A percentile compares a stretch with the other conserved stretches of the same genome.
phyloP scores from a whole-genome alignment of 352 stramenopile species.

The Globisporangium nunn region DNA sequence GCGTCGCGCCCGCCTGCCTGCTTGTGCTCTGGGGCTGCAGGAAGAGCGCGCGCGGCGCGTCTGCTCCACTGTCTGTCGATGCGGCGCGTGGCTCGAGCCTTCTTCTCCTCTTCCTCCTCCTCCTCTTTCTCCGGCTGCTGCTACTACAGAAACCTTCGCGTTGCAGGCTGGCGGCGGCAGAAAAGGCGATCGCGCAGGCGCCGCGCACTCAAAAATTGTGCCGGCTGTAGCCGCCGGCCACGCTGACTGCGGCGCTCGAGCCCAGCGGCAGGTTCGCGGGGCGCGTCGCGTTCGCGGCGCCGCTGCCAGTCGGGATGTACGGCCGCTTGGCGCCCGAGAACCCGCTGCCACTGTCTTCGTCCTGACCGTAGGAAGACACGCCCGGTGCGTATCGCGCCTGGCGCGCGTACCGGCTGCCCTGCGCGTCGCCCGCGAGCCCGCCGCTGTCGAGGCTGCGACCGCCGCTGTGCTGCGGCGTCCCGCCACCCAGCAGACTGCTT shows the following conservation, averaged over 20 bases:
- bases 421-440: constrained; percentile 28
- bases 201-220: constrained; percentile 57
- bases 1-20: neutral
- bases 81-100: neutral
- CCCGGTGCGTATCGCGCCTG: constrained; percentile 74
- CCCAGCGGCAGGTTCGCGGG: constrained; percentile 20
- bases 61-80: neutral
- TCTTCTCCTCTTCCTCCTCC: neutral
- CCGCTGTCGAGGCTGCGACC: constrained; percentile 43
- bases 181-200: neutral
- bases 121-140: neutral
- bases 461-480: constrained; percentile 37
- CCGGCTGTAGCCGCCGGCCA: constrained; percentile 60
- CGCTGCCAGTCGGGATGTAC: constrained; percentile 32
- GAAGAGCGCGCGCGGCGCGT: neutral
- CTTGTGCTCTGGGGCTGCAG: neutral
- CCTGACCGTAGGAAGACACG: constrained; percentile 31
- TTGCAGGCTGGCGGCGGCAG: neutral
- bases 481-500: constrained; percentile 52
- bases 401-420: constrained; percentile 68
- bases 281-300: constrained; percentile 13
- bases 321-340: constrained; percentile 49
- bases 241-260: constrained; percentile 42
- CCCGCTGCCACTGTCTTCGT: constrained; percentile 37
- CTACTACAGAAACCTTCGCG: neutral